phyloP scores from a whole-genome alignment of 2,329 filamentous ascomycete species.

The Stromatinia cepivora region DNA sequence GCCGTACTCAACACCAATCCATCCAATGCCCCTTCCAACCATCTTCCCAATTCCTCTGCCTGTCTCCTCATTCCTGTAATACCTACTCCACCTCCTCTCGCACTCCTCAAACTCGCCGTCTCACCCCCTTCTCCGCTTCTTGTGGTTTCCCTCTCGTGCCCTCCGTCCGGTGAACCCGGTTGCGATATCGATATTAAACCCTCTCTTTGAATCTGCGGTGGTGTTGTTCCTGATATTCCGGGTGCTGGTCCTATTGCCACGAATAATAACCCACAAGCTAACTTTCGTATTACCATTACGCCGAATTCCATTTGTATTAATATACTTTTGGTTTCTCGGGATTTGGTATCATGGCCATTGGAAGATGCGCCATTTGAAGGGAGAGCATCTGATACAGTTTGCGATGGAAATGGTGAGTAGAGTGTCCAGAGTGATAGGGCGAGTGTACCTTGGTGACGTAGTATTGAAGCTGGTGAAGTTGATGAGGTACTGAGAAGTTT shows the following conservation, averaged over 20 bases:
- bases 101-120: constrained; percentile 20
- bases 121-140: constrained; percentile 13
- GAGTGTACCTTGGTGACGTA: constrained; percentile 64
- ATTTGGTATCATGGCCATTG: constrained; percentile 23
- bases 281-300: constrained; percentile 56
- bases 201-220: constrained; percentile 9
- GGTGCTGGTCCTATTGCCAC: constrained; percentile 56
- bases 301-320: constrained; percentile 55
- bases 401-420: constrained; percentile 47
- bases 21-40: constrained; percentile 18
- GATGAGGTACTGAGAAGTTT: constrained; percentile 65
- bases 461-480: constrained; percentile 53
- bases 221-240: not conserved
- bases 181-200: constrained; percentile 11
- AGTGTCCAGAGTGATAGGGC: constrained; percentile 62
- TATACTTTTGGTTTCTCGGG: constrained; percentile 34
- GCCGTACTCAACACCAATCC: constrained; percentile 7
- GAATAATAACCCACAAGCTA: constrained; percentile 61
- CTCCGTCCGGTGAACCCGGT: not conserved
- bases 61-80: constrained; percentile 21
- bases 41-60: constrained; percentile 17
- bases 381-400: constrained; percentile 27
- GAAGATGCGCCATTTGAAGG: constrained; percentile 15
- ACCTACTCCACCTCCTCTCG: constrained; percentile 10
- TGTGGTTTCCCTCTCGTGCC: not conserved